These are phyloP conservation scores for Serendipita sp. DNA, from an alignment of 768 basidiomycete genomes.

Conservation along the genomic window DNA sequence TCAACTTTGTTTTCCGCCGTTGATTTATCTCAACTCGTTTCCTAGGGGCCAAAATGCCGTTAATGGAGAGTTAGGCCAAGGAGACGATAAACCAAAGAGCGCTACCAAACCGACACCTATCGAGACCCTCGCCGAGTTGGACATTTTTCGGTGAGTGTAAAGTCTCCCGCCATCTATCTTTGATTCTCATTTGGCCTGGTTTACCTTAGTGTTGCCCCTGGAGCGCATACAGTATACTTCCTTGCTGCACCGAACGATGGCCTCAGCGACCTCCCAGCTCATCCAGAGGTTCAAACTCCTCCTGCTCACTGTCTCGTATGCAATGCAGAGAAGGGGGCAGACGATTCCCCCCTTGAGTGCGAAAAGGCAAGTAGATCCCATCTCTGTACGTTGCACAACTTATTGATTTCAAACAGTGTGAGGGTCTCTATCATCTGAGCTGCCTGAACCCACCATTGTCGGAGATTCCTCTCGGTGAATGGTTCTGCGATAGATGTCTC, in stretches of 20 bases:
- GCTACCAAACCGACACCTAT: slow-evolving; percentile 68
- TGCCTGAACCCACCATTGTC: slow-evolving; percentile 68
- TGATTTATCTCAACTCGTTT: slow-evolving; percentile 8
- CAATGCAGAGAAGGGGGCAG: slow-evolving; percentile 48
- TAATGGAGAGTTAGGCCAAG: slow-evolving; percentile 64
- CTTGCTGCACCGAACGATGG: slow-evolving; percentile 60
- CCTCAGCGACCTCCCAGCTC: slow-evolving; percentile 60
- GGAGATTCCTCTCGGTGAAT: slow-evolving; percentile 72
- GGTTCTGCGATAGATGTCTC: slow-evolving; percentile 71
- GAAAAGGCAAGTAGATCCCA: slow-evolving; percentile 46
- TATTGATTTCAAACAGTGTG: slow-evolving; percentile 41
- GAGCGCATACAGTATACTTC: slow-evolving; percentile 75
- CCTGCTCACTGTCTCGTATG: slow-evolving; percentile 60
- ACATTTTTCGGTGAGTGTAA: slow-evolving; percentile 53
- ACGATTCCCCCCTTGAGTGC: slow-evolving; percentile 65
- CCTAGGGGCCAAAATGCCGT: slow-evolving; percentile 15
- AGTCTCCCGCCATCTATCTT: background rate
- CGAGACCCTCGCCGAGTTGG: slow-evolving; percentile 52
- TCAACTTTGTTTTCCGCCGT: slow-evolving; percentile 15
- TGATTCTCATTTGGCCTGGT: background rate
- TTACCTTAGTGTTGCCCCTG: slow-evolving; percentile 53
- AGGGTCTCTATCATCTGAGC: slow-evolving; percentile 67
- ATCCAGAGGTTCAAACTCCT: slow-evolving; percentile 56
- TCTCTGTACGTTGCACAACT: slow-evolving; percentile 2
- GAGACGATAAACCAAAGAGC: slow-evolving; percentile 66